Base-by-base conservation (phyloP, 768 basidiomycete genomes). In the Agrocybe pediades region DNA sequence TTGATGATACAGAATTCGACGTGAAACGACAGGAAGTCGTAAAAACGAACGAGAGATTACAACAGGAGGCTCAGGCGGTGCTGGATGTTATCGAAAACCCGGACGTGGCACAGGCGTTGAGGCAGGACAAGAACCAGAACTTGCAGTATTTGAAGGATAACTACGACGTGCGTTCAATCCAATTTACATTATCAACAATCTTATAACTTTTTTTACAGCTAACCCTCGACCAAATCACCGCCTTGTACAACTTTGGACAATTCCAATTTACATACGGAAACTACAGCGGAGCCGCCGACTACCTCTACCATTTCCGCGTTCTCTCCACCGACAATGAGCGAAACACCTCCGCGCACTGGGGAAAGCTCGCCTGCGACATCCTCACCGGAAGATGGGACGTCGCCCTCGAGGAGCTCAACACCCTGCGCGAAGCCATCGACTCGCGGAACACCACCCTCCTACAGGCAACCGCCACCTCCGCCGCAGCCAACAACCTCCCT, bases 251-350 rank as follows among this genome's bases (percentile, higher is more conserved):
- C 74, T 98, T 96, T 73, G 97, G 97, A 49, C 90, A 98, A 67
- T 98, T 95, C 77, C 95, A 97, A 74, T 99, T 93, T 74, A 92
- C 96, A n/a, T 92, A 92, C 69, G 97, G 97, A 41, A 93, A 94
- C 71, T 99, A 99, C 78, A 88, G 87, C 63, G 92, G 92, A 45
- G 95, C 97, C 15, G 95, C 95, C 44, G 94, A 98, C 72, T 98
- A 97, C 75, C 81, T 99, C 51, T 98, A 98, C 79, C 96, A 98
- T 68, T 99, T 98, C 81, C 92, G 95, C 51, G 89, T 98, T 20
- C 87, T 99, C 56, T 96, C 95, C 44, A 97, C 95, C 52, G 92
- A 96, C 68, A 80, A 82, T 53, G 90, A 95, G 47, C 89, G 96
- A 67, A 95, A 92, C 73, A 89, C 92, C 30, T 98, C 97, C 4